Evolutionary conservation across 2,329 filamentous ascomycete species (phyloP).

Genomic region (Sclerotinia glacialis): DNA sequence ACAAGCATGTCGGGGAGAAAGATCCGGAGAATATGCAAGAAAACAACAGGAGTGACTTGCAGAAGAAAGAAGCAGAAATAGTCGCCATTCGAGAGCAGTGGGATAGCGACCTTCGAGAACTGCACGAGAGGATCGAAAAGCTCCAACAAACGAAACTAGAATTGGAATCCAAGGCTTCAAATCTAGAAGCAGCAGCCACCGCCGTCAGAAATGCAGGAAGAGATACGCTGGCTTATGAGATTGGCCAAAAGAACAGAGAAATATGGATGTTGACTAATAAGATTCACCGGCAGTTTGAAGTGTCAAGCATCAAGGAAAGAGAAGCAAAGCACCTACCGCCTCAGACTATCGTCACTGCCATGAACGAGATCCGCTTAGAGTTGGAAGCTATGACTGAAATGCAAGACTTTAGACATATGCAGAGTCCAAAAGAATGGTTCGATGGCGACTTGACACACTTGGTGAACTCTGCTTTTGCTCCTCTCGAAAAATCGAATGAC

Average conservation of each 20-base stretch:
- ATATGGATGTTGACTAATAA: neutral
- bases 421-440: neutral
- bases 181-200: neutral
- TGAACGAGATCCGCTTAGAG: slow-evolving; percentile 5
- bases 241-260: slow-evolving; percentile 3
- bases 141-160: neutral
- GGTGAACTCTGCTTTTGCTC: slow-evolving; percentile 1
- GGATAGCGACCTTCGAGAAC: neutral
- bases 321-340: neutral
- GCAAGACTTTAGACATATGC: neutral
- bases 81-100: neutral
- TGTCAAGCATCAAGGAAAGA: neutral
- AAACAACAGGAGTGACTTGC: neutral
- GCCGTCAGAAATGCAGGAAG: neutral
- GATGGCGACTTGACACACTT: slow-evolving; percentile 11
- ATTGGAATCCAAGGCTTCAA: neutral
- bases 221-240: neutral
- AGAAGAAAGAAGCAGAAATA: neutral
- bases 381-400: slow-evolving; percentile 20
- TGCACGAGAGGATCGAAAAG: neutral
- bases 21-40: neutral
- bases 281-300: neutral
- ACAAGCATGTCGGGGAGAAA: neutral
- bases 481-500: neutral
- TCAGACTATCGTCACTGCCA: neutral